phyloP scores from a whole-genome alignment of 176 grass and related monocot genomes.

The Oryza brachyantha region DNA sequence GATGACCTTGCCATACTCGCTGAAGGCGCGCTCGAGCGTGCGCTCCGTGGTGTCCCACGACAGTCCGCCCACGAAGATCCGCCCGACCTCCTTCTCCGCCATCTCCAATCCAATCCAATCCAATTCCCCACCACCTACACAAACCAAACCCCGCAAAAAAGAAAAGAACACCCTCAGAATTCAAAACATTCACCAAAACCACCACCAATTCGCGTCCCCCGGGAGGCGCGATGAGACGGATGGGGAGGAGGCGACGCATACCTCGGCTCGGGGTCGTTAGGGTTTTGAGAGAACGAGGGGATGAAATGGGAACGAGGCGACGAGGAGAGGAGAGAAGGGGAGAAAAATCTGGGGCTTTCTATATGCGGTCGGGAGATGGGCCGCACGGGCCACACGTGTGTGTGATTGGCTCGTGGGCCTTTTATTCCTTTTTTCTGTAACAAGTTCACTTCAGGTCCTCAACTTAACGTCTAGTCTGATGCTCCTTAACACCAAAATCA shows the following conservation, averaged over 20 bases:
- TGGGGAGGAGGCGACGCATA: background rate
- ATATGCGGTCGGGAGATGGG: background rate
- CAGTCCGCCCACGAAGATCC: conserved; percentile 87
- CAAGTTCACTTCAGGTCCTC: too few species aligned
- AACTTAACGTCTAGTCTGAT: too few species aligned
- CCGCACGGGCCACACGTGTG: conserved; percentile 10
- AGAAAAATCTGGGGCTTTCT: background rate
- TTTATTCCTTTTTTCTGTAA: background rate
- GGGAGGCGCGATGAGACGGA: background rate
- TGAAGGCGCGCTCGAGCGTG: conserved; percentile 58
- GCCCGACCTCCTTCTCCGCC: conserved; percentile 68
- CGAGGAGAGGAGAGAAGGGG: background rate
- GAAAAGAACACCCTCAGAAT: background rate
- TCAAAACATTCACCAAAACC: background rate
- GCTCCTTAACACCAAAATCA: too few species aligned
- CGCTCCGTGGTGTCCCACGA: conserved; percentile 86
- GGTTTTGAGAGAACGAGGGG: conserved; percentile 31
- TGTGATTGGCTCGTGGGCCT: background rate
- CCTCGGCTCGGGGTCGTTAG: conserved; percentile 37
- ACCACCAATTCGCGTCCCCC: too few species aligned
- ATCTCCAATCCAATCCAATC: conserved; percentile 31
- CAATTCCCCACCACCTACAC: conserved; percentile 25
- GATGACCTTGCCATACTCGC: conserved; percentile 79
- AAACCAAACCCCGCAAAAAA: background rate
- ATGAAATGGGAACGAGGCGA: background rate